phyloP scores from a whole-genome alignment of 2,329 filamentous ascomycete genomes.

The Trichophyton simii region DNA sequence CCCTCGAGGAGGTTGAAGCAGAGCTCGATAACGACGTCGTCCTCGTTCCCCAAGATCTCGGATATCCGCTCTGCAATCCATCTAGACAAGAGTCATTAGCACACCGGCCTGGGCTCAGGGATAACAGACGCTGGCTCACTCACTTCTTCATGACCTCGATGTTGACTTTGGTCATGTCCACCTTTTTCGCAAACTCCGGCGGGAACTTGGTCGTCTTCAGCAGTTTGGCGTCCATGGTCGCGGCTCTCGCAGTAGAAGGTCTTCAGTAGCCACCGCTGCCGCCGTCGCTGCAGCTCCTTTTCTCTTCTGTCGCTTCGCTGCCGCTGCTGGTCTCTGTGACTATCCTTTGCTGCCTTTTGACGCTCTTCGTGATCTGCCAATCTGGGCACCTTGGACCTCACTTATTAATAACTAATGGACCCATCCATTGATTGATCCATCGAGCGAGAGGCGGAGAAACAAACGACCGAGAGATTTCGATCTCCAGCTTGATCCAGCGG shows the following conservation, averaged over 20 bases:
- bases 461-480: background rate
- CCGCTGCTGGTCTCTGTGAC: background rate
- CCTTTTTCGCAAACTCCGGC: conserved; percentile 83
- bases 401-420: no score
- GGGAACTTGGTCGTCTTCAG: conserved; percentile 88
- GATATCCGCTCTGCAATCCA: conserved; percentile 88
- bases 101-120: background rate
- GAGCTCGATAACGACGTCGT: conserved; percentile 90
- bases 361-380: background rate
- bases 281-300: background rate
- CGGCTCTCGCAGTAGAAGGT: background rate
- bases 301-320: background rate
- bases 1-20: conserved; percentile 59
- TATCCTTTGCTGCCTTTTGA: background rate
- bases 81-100: conserved; percentile 36
- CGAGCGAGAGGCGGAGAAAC: background rate
- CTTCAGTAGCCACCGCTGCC: background rate
- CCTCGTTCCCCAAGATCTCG: conserved; percentile 78
- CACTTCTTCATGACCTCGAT: conserved; percentile 96
- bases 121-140: conserved; percentile 23
- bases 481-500: no score
- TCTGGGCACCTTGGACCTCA: no score
- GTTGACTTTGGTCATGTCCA: conserved; percentile 96
- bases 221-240: conserved; percentile 69
- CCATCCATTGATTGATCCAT: no score